These are phyloP conservation scores for Clavariopsis aquatica DNA, from an alignment of 495 filamentous ascomycete genomes.

Conservation along the genomic window DNA sequence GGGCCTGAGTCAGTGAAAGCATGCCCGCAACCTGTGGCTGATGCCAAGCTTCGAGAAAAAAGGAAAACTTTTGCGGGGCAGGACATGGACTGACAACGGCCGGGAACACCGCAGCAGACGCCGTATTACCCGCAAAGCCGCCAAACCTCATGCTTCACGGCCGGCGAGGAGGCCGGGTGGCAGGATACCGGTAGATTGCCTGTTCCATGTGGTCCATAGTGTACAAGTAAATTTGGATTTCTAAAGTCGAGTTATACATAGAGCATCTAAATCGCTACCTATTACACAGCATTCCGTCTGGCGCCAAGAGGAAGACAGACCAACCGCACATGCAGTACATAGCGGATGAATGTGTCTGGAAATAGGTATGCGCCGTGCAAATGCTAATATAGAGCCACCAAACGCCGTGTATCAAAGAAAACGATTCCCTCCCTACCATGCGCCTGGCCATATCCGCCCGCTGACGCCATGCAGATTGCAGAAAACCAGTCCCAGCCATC, in stretches of 20 bases:
- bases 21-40: conserved; percentile 23
- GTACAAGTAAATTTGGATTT: too few species aligned
- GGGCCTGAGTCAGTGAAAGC: conserved; percentile 16
- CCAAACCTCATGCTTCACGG: background rate
- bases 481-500: conserved; percentile 2
- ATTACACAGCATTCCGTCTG: background rate
- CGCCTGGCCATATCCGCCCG: background rate
- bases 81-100: background rate
- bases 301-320: background rate
- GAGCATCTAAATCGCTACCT: background rate
- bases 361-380: conserved; percentile 13
- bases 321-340: background rate
- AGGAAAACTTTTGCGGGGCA: conserved; percentile 5
- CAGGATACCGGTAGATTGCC: too few species aligned
- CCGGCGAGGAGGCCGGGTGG: too few species aligned
- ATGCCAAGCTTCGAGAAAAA: background rate
- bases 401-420: conserved; percentile 3
- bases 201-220: too few species aligned
- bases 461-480: conserved; percentile 7
- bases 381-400: conserved; percentile 11
- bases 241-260: background rate
- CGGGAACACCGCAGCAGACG: background rate
- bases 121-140: background rate
- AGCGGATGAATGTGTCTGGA: background rate
- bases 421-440: background rate